Percentiles rank a stretch among this genome's conserved stretches.
Conservation (phyloP, 2,329 filamentous ascomycete genomes). For the Amphichorda felina region DNA sequence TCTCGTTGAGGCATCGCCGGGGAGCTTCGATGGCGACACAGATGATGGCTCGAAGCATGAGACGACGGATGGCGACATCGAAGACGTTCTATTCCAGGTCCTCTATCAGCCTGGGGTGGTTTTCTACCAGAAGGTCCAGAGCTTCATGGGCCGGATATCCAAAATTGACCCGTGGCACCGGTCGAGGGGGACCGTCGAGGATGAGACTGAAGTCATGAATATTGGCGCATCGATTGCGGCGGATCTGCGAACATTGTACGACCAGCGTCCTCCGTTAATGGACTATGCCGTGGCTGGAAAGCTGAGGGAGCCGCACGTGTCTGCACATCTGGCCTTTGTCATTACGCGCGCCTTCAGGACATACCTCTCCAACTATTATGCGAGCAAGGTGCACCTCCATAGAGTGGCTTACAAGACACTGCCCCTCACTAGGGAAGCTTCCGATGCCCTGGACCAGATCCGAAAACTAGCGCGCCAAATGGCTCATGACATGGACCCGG, state of each 20-base stretch:
- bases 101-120: constrained; percentile 42
- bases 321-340: constrained; percentile 32
- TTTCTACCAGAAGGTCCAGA: constrained; percentile 46
- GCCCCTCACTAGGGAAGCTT: constrained; percentile 36
- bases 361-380: constrained; percentile 44
- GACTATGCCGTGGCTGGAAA: constrained; percentile 41
- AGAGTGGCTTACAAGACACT: constrained; percentile 42
- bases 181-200: constrained; percentile 40
- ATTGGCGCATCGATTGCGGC: constrained; percentile 35
- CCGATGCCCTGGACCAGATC: constrained; percentile 34
- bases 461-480: constrained; percentile 33
- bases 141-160: constrained; percentile 43
- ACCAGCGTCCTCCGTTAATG: constrained; percentile 39
- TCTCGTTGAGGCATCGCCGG: constrained; percentile 28
- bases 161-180: constrained; percentile 46
- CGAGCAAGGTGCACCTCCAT: constrained; percentile 43
- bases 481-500: constrained; percentile 21
- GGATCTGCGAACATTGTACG: constrained; percentile 37
- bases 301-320: constrained; percentile 33
- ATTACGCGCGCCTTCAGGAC: constrained; percentile 42
- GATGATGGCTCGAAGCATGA: constrained; percentile 10
- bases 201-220: constrained; percentile 46
- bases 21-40: constrained; percentile 19
- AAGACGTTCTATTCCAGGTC: constrained; percentile 40
- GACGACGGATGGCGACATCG: constrained; percentile 21